Base-by-base conservation (phyloP, 805 yeast genomes). In the Cyberlindnera mississippiensis region DNA sequence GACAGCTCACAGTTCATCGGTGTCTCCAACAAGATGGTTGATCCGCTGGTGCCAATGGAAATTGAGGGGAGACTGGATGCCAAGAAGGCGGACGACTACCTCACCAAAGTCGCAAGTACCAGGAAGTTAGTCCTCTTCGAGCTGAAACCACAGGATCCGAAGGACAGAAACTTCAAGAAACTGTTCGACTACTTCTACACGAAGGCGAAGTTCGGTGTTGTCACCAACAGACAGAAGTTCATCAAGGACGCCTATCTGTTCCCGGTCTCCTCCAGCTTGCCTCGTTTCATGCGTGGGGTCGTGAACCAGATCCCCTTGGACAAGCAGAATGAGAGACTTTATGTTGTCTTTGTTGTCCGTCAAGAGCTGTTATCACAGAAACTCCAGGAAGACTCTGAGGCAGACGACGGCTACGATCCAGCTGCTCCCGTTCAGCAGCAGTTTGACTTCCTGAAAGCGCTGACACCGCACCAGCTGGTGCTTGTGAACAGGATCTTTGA, bases 21-120 rank as follows among this genome's bases (percentile, higher is more conserved):
- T 4, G 27, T 40, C 24, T 51, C 52, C 1, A 32, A 44, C 14
- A 37, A 37, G n/a, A 32, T 60, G 16, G 16, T 73, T 4, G 59
- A 63, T 42, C 41, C 46, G 27, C 42, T 49, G 15, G 38, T 54
- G 32, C 50, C 61, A 28, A 60, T 80, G 49, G 64, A 64, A 24
- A 62, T 85, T 34, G 81, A 77, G 45, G 95, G 95, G 3, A 68
- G 88, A 41, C 66, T 87, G 34, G 80, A 76, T 52, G 55, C 66
- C 4, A 41, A 48, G 6, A 67, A 63, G 38, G 95, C 88, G 1
- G 77, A 73, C 40, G 64, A 64, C 11, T 86, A 86, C 55, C 60
- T 86, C 46, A 49, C 57, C 20, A 71, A 72, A 47, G 68, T 78
- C 15, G 52, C 66, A 1, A 51, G 59, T 8, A 63, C 80, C 2